Evolutionary conservation across 257 asterid species (phyloP).

Genomic region (Jaltomata sinuosa): DNA sequence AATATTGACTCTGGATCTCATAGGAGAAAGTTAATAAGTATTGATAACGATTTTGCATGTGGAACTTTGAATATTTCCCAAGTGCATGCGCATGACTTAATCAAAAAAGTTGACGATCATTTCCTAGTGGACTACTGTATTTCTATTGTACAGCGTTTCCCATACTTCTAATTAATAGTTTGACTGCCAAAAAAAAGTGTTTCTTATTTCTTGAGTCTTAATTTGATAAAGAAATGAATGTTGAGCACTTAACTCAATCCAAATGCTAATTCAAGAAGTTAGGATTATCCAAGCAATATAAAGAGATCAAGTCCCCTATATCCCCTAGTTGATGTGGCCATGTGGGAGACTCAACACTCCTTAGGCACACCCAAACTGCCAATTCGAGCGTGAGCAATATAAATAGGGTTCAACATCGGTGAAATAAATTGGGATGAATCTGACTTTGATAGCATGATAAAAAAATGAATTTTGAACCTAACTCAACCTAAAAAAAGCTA

Average conservation of each 20-base stretch:
- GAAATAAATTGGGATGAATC: too few species aligned
- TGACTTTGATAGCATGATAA: not conserved
- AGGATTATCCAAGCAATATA: not conserved
- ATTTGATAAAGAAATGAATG: not conserved
- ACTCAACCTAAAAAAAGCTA: not conserved
- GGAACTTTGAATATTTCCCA: not conserved
- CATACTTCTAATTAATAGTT: not conserved
- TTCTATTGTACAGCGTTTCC: not conserved
- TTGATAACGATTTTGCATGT: not conserved
- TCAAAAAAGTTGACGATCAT: not conserved
- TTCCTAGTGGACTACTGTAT: not conserved
- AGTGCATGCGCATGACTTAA: not conserved
- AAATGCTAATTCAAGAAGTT: not conserved
- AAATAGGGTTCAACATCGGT: too few species aligned
- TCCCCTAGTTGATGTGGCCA: not conserved
- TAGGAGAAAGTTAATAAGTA: not conserved
- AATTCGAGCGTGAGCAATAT: not conserved
- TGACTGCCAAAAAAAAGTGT: not conserved
- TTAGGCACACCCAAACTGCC: too few species aligned
- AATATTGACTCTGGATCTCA: not conserved
- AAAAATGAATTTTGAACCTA: not conserved
- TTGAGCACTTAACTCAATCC: too few species aligned
- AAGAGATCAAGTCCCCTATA: not conserved
- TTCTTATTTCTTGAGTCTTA: not conserved
- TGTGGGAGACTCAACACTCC: not conserved